Evolutionary conservation across 768 basidiomycete genomes (phyloP), one percentile per base, ranked within the genome.

Genomic region (Psilocybe tampanensis): DNA sequence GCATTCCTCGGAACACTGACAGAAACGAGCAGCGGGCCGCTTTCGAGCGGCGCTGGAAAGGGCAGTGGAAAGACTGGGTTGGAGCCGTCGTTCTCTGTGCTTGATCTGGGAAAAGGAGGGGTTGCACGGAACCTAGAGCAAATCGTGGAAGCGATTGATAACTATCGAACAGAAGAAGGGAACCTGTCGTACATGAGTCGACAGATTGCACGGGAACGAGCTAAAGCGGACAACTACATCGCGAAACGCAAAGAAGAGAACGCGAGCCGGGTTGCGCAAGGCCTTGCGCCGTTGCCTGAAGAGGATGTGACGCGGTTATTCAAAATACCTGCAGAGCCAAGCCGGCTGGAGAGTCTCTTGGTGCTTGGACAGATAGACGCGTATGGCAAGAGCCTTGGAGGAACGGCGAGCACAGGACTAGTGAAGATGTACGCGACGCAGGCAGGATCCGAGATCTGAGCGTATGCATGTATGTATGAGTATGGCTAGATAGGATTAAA

Each of bases 181-280:
- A 96, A 96, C 72, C 82, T 95, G 61, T 94, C 90, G 52, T 97
- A 94, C 78, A 76, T 93, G 63, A 80, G 80, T 44, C 86, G 95
- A 53, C 94, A 95, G 70, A 95, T 95, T 67, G 88, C 88, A 26
- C 83, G 95, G 26, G 95, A 97, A 72, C 88, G 85, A 67, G 73
- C 80, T 43, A 85, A 84, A 58, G 92, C 92, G 48, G 95, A 97
- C 54, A 79, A 80, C 52, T 88, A 89, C 67, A 73, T 95, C 52
- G 81, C 84, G 65, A 95, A 94, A 73, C 86, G 94, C 54, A 92
- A 89, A 68, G 95, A 96, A 70, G 95, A 97, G 74, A 96, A 92
- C 66, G 81, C 80, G 34, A 76, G 76, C 50, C 84, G 95, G 43
- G 80, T 89, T 60, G 87, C 86, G 36, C 92, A 94, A 66, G 95